Evolutionary conservation across 2,329 filamentous ascomycete species (phyloP).

Genomic region (Amesomyces nigricolor): DNA sequence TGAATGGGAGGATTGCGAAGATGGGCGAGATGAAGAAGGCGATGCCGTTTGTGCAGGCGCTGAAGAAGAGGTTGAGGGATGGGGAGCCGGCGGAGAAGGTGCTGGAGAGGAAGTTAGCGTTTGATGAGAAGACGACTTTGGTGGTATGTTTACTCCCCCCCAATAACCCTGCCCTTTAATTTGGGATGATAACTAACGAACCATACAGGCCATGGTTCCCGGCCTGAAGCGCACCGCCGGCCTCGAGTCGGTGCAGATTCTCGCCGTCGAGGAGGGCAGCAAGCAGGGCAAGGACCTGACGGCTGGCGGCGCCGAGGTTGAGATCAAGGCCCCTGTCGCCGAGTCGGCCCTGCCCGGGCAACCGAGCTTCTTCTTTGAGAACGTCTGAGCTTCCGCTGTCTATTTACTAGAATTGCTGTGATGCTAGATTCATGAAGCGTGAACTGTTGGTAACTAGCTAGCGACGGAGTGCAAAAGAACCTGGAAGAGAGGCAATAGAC

Average conservation of each 20-base stretch:
- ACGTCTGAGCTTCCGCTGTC: constrained; percentile 42
- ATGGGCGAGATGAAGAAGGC: constrained; percentile 91
- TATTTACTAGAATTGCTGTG: neutral
- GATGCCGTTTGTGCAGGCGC: constrained; percentile 87
- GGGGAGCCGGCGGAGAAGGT: constrained; percentile 63
- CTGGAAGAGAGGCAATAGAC: constrained; percentile 2
- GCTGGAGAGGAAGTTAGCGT: constrained; percentile 77
- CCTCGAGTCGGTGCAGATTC: constrained; percentile 64
- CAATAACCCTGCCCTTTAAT: neutral
- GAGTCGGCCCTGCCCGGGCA: constrained; percentile 74
- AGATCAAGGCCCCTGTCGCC: constrained; percentile 53
- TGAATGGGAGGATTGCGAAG: constrained; percentile 75
- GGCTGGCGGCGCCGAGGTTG: constrained; percentile 47
- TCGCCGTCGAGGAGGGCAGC: constrained; percentile 64
- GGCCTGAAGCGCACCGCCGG: constrained; percentile 70
- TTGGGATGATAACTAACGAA: neutral
- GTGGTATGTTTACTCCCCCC: constrained; percentile 18
- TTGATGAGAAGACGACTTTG: constrained; percentile 75
- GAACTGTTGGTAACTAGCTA: neutral
- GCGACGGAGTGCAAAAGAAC: neutral
- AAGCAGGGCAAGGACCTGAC: constrained; percentile 57
- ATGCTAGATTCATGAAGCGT: no score
- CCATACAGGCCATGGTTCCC: constrained; percentile 62
- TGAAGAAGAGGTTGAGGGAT: constrained; percentile 76
- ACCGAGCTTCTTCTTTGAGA: constrained; percentile 81